Percentiles rank a stretch among this genome's conserved stretches.
Evolutionary conservation across 2,329 filamentous ascomycete species (phyloP).

Genomic region (Pseudovirgaria hyperparasitica): DNA sequence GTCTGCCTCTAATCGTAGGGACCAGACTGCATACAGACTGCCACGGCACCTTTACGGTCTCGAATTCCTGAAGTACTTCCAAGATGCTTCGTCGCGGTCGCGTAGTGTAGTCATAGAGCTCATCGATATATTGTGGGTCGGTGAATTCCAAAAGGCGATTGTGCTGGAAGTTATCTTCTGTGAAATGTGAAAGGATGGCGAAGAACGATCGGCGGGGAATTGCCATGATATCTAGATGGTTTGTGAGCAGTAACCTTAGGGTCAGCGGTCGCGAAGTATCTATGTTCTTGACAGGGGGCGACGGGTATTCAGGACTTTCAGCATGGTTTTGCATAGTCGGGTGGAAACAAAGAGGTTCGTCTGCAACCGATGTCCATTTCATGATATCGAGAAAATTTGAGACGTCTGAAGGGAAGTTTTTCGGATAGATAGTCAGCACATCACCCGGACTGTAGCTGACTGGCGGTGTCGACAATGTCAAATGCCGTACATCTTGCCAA

Average conservation of each 20-base stretch:
- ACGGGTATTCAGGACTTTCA: constrained; percentile 22
- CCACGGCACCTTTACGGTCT: constrained; percentile 69
- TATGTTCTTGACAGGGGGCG: constrained; percentile 27
- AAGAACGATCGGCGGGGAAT: constrained; percentile 86
- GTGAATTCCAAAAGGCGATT: constrained; percentile 77
- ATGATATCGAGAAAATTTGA: constrained; percentile 64
- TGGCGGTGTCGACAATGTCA: constrained; percentile 44
- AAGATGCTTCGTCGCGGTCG: constrained; percentile 81
- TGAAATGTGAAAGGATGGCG: constrained; percentile 62
- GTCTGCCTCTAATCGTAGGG: constrained; percentile 71
- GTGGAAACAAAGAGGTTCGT: constrained; percentile 48
- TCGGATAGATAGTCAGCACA: constrained; percentile 69
- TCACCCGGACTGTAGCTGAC: constrained; percentile 57
- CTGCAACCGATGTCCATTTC: constrained; percentile 63
- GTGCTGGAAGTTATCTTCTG: constrained; percentile 57
- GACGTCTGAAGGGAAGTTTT: constrained; percentile 77
- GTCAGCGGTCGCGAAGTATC: constrained; percentile 38
- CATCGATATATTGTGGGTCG: constrained; percentile 67
- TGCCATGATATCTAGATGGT: constrained; percentile 79
- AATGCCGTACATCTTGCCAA: constrained; percentile 85
- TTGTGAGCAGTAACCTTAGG: constrained; percentile 61
- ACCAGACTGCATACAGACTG: constrained; percentile 59
- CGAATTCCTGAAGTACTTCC: constrained; percentile 85
- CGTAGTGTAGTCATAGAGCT: constrained; percentile 92
- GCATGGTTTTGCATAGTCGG: constrained; percentile 18